Evolutionary conservation across 169 alveolate species (phyloP).

Genomic region (Plasmodium relictum): DNA sequence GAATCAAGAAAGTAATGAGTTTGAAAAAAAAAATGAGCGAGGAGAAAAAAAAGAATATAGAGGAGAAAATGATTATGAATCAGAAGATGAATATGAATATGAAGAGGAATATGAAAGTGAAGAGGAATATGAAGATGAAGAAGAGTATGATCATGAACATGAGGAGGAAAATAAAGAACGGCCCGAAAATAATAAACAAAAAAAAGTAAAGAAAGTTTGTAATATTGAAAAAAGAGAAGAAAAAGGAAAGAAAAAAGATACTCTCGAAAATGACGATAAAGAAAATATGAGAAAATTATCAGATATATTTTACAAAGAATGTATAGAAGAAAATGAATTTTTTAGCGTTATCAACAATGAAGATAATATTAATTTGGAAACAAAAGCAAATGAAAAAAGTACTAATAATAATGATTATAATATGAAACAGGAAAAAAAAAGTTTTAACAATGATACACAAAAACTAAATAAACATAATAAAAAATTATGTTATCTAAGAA

Average conservation of each 20-base stretch:
- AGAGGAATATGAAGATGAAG: neutral
- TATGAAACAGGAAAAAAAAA: constrained; percentile 14
- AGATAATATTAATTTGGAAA: neutral
- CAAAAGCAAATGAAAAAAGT: neutral
- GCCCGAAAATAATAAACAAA: neutral
- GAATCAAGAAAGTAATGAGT: neutral
- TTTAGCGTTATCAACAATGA: neutral
- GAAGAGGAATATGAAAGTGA: constrained; percentile 2
- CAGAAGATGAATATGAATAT: neutral
- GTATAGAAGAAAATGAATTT: neutral
- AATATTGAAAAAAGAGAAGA: neutral
- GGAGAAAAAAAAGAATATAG: neutral
- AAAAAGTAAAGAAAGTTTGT: neutral
- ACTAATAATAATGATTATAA: neutral
- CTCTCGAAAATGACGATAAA: neutral
- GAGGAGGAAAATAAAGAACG: neutral
- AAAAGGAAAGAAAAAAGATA: neutral
- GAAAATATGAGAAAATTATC: neutral
- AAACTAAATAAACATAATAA: constrained; percentile 5
- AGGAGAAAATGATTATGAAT: neutral
- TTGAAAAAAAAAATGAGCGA: neutral
- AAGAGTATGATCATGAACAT: neutral
- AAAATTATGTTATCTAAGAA: constrained; percentile 22
- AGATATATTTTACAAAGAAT: neutral
- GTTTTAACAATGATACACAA: constrained; percentile 1